Conservation (phyloP, 768 basidiomycete species). For the Lactarius quietus region DNA sequence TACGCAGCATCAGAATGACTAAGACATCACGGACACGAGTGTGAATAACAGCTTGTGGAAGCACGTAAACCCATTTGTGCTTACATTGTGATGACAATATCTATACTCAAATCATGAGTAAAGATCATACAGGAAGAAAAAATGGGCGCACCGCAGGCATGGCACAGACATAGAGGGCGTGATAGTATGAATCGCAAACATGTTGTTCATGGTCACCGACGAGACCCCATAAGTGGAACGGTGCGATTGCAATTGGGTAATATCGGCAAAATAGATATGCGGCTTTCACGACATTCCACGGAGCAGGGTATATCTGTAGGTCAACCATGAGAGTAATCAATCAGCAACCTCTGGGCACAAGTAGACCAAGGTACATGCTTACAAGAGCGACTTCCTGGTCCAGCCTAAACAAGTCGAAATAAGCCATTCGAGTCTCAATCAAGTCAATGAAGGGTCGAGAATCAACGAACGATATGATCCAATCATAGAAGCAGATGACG, state of each 20-base stretch:
- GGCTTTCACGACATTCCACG: conserved; percentile 18
- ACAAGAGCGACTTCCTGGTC: conserved; percentile 19
- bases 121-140: not conserved
- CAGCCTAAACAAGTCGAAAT: conserved; percentile 6
- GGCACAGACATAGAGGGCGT: conserved; percentile 6
- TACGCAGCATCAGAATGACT: conserved; percentile 25
- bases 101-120: not conserved
- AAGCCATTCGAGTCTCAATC: not conserved
- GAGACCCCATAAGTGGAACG: conserved; percentile 21
- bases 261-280: conserved; percentile 24
- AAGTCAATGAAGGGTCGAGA: not conserved
- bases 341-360: not conserved
- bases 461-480: conserved; percentile 24
- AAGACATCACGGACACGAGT: not conserved
- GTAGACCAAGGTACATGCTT: not conserved
- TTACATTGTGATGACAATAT: conserved; percentile 20
- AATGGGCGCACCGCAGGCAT: conserved; percentile 16
- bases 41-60: not conserved
- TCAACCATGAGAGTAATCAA: not conserved
- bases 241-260: conserved; percentile 16
- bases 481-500: conserved; percentile 24
- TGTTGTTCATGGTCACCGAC: not conserved
- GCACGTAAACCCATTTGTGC: not conserved
- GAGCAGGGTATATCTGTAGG: conserved; percentile 17
- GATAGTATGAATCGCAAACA: conserved; percentile 5